These are phyloP conservation scores for Neopestalotiopsis rosae DNA, from an alignment of 2,329 filamentous ascomycete genomes.

Conservation along the genomic window DNA sequence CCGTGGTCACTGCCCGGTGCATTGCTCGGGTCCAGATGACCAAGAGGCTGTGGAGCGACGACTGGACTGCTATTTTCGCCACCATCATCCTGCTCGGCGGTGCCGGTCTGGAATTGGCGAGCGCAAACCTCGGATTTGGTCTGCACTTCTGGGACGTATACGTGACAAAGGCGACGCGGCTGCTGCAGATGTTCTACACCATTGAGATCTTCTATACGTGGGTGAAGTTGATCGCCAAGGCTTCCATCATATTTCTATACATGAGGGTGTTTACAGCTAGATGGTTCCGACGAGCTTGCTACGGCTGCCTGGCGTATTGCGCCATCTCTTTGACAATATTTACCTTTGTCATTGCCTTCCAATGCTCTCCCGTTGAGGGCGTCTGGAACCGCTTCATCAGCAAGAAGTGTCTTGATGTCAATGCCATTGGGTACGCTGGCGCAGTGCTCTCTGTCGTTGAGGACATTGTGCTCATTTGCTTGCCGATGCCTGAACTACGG, in stretches of 20 bases:
- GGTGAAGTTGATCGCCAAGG: constrained; percentile 17
- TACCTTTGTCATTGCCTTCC: constrained; percentile 15
- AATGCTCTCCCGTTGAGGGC: constrained; percentile 8
- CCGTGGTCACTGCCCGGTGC: constrained; percentile 25
- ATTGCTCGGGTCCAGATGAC: constrained; percentile 24
- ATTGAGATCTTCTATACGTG: constrained; percentile 13
- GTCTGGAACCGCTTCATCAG: constrained; percentile 13
- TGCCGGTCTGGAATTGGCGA: constrained; percentile 26
- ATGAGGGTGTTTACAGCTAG: constrained; percentile 13
- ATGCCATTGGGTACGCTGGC: constrained; percentile 70
- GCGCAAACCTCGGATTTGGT: constrained; percentile 27
- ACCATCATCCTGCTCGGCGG: constrained; percentile 23
- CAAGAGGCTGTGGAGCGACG: constrained; percentile 26
- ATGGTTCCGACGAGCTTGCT: constrained; percentile 9
- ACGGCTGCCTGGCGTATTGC: neutral
- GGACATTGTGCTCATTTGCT: constrained; percentile 67
- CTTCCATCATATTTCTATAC: constrained; percentile 12
- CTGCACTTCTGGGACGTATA: constrained; percentile 30
- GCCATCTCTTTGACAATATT: neutral
- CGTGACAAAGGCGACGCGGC: constrained; percentile 18
- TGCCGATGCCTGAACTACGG: constrained; percentile 53
- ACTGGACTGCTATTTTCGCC: constrained; percentile 19
- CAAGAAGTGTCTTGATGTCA: constrained; percentile 62
- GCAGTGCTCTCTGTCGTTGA: constrained; percentile 73
- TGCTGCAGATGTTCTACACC: constrained; percentile 19